A percentile compares a stretch with the other conserved stretches of the same genome.
phyloP scores from a whole-genome alignment of 129 eudicot species.

The Scalesia atractyloides region DNA sequence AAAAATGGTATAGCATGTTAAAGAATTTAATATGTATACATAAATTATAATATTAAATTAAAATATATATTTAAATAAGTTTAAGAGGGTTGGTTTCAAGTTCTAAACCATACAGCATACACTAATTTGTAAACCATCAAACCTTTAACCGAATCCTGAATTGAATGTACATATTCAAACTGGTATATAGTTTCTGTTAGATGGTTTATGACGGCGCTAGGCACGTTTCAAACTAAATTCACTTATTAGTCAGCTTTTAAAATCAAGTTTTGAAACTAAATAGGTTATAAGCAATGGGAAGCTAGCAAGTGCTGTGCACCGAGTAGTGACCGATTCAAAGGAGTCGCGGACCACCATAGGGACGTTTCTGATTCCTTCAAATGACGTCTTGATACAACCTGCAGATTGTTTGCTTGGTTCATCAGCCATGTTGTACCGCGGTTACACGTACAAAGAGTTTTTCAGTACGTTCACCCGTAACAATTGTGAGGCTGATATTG shows the following conservation, averaged over 20 bases:
- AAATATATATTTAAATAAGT: too few relatives aligned
- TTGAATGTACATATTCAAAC: too few relatives aligned
- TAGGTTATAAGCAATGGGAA: slow-evolving; percentile 70
- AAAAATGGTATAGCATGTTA: too few relatives aligned
- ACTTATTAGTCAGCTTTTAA: background rate
- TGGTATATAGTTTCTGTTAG: background rate
- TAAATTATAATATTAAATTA: too few relatives aligned
- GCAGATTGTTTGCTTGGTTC: slow-evolving; percentile 24
- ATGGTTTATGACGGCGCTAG: background rate
- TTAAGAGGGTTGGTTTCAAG: too few relatives aligned
- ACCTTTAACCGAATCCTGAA: too few relatives aligned
- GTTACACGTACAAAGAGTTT: slow-evolving; percentile 53
- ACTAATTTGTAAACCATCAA: too few relatives aligned
- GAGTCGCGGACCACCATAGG: slow-evolving; percentile 58
- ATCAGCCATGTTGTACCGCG: slow-evolving; percentile 27
- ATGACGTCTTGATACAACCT: slow-evolving; percentile 40
- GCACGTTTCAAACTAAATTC: background rate
- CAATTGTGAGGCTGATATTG: slow-evolving; percentile 44
- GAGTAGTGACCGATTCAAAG: slow-evolving; percentile 50
- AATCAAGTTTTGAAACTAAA: background rate
- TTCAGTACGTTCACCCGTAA: slow-evolving; percentile 31
- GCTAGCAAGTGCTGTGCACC: slow-evolving; percentile 54
- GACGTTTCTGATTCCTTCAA: slow-evolving; percentile 50
- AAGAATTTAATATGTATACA: too few relatives aligned
- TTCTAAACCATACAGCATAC: too few relatives aligned